phyloP scores from a whole-genome alignment of 331 rosid species.

The Erythrophleum ivorense region DNA sequence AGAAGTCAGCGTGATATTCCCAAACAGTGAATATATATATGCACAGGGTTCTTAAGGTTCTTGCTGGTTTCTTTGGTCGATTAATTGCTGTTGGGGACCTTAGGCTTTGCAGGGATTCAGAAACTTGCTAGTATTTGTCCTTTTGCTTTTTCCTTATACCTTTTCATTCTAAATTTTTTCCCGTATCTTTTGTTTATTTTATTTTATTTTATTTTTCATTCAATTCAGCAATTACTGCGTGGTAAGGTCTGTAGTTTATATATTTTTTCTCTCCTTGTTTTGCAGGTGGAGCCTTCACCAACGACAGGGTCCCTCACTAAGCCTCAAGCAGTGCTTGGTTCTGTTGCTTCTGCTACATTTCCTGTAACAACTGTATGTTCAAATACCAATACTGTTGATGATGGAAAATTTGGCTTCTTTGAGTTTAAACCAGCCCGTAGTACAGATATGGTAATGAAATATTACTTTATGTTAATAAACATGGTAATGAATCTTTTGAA shows the following conservation, averaged over 20 bases:
- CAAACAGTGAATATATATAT: not conserved
- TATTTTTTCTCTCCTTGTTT: constrained; percentile 34
- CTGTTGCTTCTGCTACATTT: constrained; percentile 56
- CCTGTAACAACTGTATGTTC: constrained; percentile 60
- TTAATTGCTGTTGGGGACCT: constrained; percentile 38
- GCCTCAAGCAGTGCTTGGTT: constrained; percentile 62
- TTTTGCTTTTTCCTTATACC: not conserved
- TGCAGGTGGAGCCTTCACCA: constrained; percentile 98
- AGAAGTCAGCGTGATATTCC: not conserved
- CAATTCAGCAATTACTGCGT: constrained; percentile 27
- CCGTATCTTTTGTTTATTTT: constrained; percentile 7
- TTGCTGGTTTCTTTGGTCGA: constrained; percentile 30
- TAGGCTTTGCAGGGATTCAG: constrained; percentile 31
- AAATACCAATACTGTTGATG: constrained; percentile 50
- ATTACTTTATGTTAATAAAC: constrained; percentile 30
- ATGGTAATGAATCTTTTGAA: constrained; percentile 14
- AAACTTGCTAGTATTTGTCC: constrained; percentile 11
- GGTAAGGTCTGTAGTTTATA: constrained; percentile 24
- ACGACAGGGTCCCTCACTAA: constrained; percentile 87
- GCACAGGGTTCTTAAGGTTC: not conserved
- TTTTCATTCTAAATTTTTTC: not conserved
- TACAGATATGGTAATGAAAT: constrained; percentile 64
- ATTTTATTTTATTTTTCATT: not conserved
- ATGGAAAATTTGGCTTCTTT: constrained; percentile 68
- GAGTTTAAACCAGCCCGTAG: constrained; percentile 69